Evolutionary conservation across 371 early-diverging fungal species (phyloP), one percentile per base, ranked within the genome.

Genomic region (Nematocida homosporus): DNA sequence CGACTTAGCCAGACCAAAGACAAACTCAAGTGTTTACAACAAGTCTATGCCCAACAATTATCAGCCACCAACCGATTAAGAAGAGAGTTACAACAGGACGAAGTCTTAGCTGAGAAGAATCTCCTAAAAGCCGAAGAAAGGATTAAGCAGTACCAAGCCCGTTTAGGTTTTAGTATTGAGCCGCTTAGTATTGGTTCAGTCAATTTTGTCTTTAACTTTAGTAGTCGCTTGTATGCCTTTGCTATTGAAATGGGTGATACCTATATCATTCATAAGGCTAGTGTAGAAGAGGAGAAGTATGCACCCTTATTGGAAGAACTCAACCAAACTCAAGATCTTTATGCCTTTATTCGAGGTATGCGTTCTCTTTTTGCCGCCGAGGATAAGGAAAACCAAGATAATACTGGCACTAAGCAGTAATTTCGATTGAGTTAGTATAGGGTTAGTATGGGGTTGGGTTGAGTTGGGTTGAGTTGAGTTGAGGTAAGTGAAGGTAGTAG

Each of bases 261-360:
- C 23, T 72, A 72, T 55, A 50, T 13, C 35, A 72, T 72, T 51
- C 1, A 68, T 27, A 59, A 63, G 25, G 38, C 47, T 41, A 61
- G 52, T 29, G n/a, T 63, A 8, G 52, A 47, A 40, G 75, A 72
- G 27, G 50, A 56, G n/a, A 38, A 27, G 25, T 72, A 72, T 48
- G 59, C 77, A 23, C 30, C 41, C 10, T 35, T 47, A 4, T 35
- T 72, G 13, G 20, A 57, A 0, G 50, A 44, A 32, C 52, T 72
- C 34, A 38, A 72, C 29, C 6, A 18, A 6, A 34, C 52, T 29
- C 61, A 61, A 10, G 75, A 72, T 40, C 34, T 72, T 10, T 72
- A 61, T 32, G 10, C 34, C 32, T 72, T 72, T 61, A 57, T 72
- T 40, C 60, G 54, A 44, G 25, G 34, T 29, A 72, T 72, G 75